Evolutionary conservation across 2,329 filamentous ascomycete species (phyloP), one percentile per base, ranked within the genome.

Genomic region (Fusarium pseudoanthophilum): DNA sequence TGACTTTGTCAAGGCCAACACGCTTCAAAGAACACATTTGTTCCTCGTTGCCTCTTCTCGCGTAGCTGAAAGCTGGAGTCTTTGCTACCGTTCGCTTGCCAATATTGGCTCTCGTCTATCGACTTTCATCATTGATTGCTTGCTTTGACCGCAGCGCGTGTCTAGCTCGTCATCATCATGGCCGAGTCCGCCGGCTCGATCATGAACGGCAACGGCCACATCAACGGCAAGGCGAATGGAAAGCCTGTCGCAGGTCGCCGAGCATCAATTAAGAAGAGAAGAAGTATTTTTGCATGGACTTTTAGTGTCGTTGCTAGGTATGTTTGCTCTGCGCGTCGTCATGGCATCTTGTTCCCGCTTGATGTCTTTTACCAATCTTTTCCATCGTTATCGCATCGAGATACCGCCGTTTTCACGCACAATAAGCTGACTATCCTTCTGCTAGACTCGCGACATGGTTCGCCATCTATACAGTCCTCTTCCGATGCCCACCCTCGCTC

Each of bases 361-460:
- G 26, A 36, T 65, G n/a, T 36, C 45, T 58, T 36, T 42, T 58
- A 46, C 49, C 63, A 66, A 68, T 60, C 62, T 61, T 55, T 49
- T 48, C 39, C 32, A 26, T 37, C 53, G 42, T 61, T 46, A 64
- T 43, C 40, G 52, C 49, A 57, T 62, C 51, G 37, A 53, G 48
- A 51, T n/a, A 40, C 51, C 30, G 15, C 24, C 32, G 42, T 39
- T 60, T 49, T 13, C 28, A 45, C 26, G 6, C 26, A n/a, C 37
- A 52, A 24, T 18, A n/a, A 39, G 46, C 58, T 62, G 46, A 64
- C 24, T n/a, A 32, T 61, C 13, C 16, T 56, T 32, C 37, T 40
- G 24, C 7, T 72, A 95, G 95, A 78, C 82, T 98, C 49, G 82
- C 92, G 65, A 92, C 94, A 26, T 99, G 95, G 95, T 97, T 96